phyloP scores from a whole-genome alignment of 1,284 basidiomycete species.

The Coriolopsis trogii region DNA sequence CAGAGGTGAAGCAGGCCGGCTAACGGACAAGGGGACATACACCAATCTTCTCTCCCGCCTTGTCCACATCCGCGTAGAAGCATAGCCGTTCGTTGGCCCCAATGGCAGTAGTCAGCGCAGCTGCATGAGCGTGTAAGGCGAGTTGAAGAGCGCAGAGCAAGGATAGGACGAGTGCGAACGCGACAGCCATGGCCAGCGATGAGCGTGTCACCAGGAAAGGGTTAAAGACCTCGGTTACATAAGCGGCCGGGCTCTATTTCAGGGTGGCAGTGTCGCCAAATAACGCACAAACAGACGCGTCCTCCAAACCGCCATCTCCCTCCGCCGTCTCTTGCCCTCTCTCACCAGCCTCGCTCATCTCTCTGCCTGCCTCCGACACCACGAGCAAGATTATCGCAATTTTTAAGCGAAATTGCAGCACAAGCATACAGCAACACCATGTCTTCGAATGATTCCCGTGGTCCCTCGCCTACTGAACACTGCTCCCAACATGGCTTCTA shows the following conservation, averaged over 20 bases:
- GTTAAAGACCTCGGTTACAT: slow-evolving; percentile 17
- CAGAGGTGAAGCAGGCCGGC: too few relatives aligned
- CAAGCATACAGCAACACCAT: too few relatives aligned
- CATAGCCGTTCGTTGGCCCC: slow-evolving; percentile 87
- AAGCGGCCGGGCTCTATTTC: slow-evolving; percentile 12
- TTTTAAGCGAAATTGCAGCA: too few relatives aligned
- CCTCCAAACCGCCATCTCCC: background rate
- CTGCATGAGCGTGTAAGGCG: slow-evolving; percentile 36
- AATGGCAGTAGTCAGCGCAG: slow-evolving; percentile 89
- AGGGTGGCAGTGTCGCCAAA: slow-evolving; percentile 23
- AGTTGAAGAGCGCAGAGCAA: slow-evolving; percentile 27
- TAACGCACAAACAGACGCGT: slow-evolving; percentile 34
- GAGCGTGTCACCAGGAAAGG: slow-evolving; percentile 20
- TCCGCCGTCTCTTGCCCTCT: background rate
- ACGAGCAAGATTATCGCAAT: too few relatives aligned
- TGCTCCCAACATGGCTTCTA: slow-evolving; percentile 4
- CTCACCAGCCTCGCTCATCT: background rate
- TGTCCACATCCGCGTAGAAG: slow-evolving; percentile 98
- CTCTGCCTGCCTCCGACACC: background rate
- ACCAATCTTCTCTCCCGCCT: slow-evolving; percentile 88
- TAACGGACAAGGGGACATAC: slow-evolving; percentile 44
- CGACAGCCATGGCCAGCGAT: slow-evolving; percentile 31
- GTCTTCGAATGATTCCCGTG: background rate
- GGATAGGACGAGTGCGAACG: slow-evolving; percentile 23
- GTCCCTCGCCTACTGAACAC: background rate